Percentiles rank a stretch among this genome's conserved stretches.
phyloP scores from a whole-genome alignment of 306 rosid genomes.

The Cucurbita argyrosperma region DNA sequence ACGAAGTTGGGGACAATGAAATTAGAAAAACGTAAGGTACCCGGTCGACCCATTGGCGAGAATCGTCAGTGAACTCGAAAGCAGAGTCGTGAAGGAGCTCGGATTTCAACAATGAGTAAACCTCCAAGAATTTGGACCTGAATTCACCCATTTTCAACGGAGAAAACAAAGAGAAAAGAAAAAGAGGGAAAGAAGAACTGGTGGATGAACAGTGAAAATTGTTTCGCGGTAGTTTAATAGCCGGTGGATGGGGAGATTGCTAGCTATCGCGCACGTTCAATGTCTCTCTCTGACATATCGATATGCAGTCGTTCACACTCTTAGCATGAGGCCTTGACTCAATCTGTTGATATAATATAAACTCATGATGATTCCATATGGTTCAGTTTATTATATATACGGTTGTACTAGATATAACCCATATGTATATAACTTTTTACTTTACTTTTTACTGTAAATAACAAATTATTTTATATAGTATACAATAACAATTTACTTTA shows the following conservation, averaged over 20 bases:
- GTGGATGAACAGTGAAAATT: background rate
- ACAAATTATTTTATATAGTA: too few species aligned
- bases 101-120: slow-evolving; percentile 28
- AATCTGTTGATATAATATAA: too few species aligned
- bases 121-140: slow-evolving; percentile 28
- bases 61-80: slow-evolving; percentile 32
- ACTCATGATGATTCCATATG: too few species aligned
- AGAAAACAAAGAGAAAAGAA: background rate
- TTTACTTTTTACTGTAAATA: too few species aligned
- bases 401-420: too few species aligned
- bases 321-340: too few species aligned
- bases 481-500: too few species aligned
- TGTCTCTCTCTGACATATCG: too few species aligned
- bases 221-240: background rate
- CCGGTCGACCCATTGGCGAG: slow-evolving; percentile 35
- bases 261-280: background rate
- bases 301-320: too few species aligned
- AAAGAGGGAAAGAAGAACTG: background rate
- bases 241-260: background rate
- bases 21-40: slow-evolving; percentile 2
- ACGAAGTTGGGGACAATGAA: background rate
- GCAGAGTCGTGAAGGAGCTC: slow-evolving; percentile 36
- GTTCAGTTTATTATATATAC: too few species aligned
- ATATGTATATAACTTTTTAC: too few species aligned
- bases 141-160: slow-evolving; percentile 14